phyloP scores from a whole-genome alignment of 2,329 filamentous ascomycete genomes.

The Curvularia spicifera region DNA sequence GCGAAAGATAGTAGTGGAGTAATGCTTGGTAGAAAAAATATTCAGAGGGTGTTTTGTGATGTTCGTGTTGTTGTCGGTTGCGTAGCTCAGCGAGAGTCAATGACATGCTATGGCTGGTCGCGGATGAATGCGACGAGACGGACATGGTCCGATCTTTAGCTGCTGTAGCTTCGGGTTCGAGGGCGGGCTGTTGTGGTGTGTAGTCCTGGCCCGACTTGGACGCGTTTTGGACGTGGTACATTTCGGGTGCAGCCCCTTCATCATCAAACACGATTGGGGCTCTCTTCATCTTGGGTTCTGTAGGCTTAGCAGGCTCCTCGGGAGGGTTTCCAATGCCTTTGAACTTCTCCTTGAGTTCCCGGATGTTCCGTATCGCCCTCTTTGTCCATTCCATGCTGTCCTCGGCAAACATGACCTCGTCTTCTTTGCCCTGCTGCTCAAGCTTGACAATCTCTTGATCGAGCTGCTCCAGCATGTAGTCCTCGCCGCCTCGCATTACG shows the following conservation, averaged over 20 bases:
- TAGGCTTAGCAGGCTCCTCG: conserved; percentile 58
- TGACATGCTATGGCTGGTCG: conserved; percentile 44
- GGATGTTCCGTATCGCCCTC: conserved; percentile 78
- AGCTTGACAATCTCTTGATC: conserved; percentile 79
- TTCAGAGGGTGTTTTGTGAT: conserved; percentile 56
- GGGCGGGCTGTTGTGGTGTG: conserved; percentile 24
- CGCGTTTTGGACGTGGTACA: conserved; percentile 60
- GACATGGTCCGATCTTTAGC: conserved; percentile 35
- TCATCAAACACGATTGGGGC: conserved; percentile 60
- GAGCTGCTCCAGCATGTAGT: conserved; percentile 84
- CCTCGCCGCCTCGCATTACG: conserved; percentile 90
- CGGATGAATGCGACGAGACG: conserved; percentile 40
- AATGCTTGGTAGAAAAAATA: conserved; percentile 91
- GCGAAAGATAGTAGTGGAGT: conserved; percentile 86
- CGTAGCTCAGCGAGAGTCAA: conserved; percentile 56
- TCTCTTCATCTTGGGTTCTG: conserved; percentile 56
- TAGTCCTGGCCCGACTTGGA: conserved; percentile 53
- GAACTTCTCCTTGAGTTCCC: conserved; percentile 76
- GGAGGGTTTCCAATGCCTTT: conserved; percentile 71
- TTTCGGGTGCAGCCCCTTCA: conserved; percentile 56
- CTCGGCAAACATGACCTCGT: conserved; percentile 89
- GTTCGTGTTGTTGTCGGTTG: conserved; percentile 54
- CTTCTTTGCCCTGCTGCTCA: conserved; percentile 78
- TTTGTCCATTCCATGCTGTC: conserved; percentile 86
- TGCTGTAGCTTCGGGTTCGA: conserved; percentile 20